phyloP scores from a whole-genome alignment of 2,329 filamentous ascomycete species.

The Hypoxylon sp. region DNA sequence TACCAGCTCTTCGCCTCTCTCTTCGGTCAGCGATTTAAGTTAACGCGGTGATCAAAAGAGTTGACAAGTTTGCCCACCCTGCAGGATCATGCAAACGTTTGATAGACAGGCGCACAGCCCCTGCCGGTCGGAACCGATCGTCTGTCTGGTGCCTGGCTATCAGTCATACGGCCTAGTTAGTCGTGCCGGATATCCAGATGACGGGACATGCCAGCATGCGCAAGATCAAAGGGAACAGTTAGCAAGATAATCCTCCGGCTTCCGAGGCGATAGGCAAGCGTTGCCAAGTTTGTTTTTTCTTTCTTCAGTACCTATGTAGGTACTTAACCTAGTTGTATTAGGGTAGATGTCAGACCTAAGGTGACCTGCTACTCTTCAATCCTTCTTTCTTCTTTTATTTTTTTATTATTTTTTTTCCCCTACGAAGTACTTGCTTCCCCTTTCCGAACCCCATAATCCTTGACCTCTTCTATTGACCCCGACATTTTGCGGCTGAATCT shows the following conservation, averaged over 20 bases:
- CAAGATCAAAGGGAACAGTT: conserved; percentile 16
- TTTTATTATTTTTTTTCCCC: too few species aligned
- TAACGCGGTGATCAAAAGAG: conserved; percentile 6
- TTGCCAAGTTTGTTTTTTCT: conserved; percentile 1
- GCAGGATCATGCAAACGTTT: conserved; percentile 25
- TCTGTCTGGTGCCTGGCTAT: conserved; percentile 33
- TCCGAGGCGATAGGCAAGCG: conserved; percentile 20
- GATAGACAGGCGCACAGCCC: conserved; percentile 34
- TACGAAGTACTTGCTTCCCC: conserved; percentile 11
- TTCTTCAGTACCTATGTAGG: neutral
- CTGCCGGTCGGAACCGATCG: conserved; percentile 36
- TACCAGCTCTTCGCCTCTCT: conserved; percentile 31
- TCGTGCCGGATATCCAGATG: conserved; percentile 34
- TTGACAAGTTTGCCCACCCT: conserved; percentile 7
- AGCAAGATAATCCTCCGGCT: conserved; percentile 8
- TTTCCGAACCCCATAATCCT: conserved; percentile 23
- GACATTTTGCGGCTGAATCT: conserved; percentile 40
- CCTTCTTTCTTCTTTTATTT: conserved; percentile 19
- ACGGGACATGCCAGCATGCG: conserved; percentile 5
- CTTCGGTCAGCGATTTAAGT: conserved; percentile 26
- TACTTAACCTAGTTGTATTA: conserved; percentile 2
- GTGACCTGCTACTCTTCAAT: conserved; percentile 12
- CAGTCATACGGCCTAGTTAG: conserved; percentile 28
- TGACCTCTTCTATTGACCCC: conserved; percentile 21
- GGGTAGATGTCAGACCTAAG: conserved; percentile 11